A percentile compares a stretch with the other conserved stretches of the same genome.
Conservation (phyloP, 495 filamentous ascomycete genomes). For the Pseudoneurospora amorphoporcata region DNA sequence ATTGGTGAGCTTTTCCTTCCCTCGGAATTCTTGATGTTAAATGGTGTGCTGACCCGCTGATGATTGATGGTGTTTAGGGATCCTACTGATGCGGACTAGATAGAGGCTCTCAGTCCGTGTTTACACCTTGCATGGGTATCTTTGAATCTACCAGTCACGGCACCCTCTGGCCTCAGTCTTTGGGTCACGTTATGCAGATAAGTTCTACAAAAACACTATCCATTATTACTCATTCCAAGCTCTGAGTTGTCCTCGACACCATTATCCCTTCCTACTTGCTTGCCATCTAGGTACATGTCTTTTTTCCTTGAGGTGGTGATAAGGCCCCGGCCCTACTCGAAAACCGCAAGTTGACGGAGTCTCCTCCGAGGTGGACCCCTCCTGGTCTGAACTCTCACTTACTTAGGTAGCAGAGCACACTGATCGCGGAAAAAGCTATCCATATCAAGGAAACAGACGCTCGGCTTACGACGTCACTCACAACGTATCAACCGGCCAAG, state of each 20-base stretch:
- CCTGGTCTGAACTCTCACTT: neutral
- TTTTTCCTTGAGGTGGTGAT: neutral
- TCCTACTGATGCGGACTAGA: neutral
- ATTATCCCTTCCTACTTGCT: neutral
- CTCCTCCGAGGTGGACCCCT: neutral
- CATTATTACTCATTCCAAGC: neutral
- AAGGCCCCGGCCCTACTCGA: neutral
- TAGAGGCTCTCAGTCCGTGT: neutral
- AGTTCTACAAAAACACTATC: neutral
- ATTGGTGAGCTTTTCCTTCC: slow-evolving; percentile 30
- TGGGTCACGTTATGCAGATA: neutral
- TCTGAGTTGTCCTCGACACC: neutral
- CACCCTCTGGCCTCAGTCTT: neutral
- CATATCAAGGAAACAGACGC: neutral
- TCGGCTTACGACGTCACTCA: neutral
- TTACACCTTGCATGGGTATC: neutral
- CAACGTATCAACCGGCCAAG: neutral
- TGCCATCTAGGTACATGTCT: neutral
- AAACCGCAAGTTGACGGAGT: neutral
- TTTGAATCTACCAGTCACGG: neutral
- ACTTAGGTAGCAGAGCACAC: neutral
- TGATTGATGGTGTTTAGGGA: neutral
- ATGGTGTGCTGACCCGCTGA: neutral
- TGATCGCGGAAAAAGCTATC: neutral
- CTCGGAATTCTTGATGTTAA: neutral